phyloP scores from a whole-genome alignment of 1,139 yeast genomes.

The Pichia terricola region DNA sequence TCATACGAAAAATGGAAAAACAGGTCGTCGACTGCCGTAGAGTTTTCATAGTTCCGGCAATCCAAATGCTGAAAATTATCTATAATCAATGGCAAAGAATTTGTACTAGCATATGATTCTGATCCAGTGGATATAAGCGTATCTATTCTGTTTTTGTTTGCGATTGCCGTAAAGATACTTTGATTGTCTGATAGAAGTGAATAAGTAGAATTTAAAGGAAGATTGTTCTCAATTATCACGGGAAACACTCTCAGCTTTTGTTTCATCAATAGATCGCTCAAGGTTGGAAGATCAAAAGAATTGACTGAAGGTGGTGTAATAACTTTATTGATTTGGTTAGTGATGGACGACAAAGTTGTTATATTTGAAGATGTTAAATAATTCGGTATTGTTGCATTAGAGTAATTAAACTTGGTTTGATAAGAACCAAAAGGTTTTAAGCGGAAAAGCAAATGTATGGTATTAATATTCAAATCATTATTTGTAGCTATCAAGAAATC shows the following conservation, averaged over 20 bases:
- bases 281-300: slow-evolving; percentile 32
- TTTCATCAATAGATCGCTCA: slow-evolving; percentile 31
- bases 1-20: slow-evolving; percentile 17
- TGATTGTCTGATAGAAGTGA: no score
- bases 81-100: no score
- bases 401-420: neutral
- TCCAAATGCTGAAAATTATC: no score
- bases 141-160: no score
- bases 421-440: slow-evolving; percentile 23
- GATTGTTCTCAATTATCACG: slow-evolving; percentile 27
- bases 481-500: slow-evolving; percentile 39
- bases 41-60: no score
- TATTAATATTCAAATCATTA: slow-evolving; percentile 44
- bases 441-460: slow-evolving; percentile 44
- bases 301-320: slow-evolving; percentile 7
- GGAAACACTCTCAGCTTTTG: slow-evolving; percentile 30
- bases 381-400: slow-evolving; percentile 1
- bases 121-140: no score
- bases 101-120: no score
- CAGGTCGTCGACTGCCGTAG: neutral
- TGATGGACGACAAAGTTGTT: neutral
- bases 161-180: no score
- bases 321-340: slow-evolving; percentile 1
- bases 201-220: slow-evolving; percentile 19
- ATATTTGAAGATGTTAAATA: slow-evolving; percentile 1